Evolutionary conservation across 169 alveolate species (phyloP), one percentile per base, ranked within the genome.

Genomic region (Plasmodium vinckei): DNA sequence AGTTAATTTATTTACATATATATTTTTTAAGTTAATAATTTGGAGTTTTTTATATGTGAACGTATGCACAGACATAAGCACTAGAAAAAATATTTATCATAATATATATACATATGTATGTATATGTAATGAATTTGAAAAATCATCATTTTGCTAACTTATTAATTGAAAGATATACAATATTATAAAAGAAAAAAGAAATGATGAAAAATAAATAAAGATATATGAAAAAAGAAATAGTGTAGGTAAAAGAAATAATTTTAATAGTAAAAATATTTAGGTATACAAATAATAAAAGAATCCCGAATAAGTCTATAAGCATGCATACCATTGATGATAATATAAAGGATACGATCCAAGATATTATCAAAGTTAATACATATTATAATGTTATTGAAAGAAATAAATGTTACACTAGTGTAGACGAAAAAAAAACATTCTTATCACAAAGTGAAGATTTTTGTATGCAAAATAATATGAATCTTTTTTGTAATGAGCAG

Each of bases 151-250:
- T 44, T 61, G 53, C 73, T 12, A 73, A 73, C 60, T 73, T 73
- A 73, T 73, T 75, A 60, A 73, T 73, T 61, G 73, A 73, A 73
- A 73, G 68, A 73, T 73, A 73, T 54, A 54, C 46, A 65, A 73
- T 54, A 65, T 61, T 73, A 60, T 9, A n/a, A 54, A 42, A 33
- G 25, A 60, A 73, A 61, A 73, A 61, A 63, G 47, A 73, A 60
- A 73, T 23, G 51, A 46, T 19, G 49, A 46, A 59, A 42, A 57
- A 46, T 19, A 54, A 13, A 46, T 61, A 17, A 47, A 17, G 19
- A 53, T 13, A 60, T 47, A 47, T 61, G 63, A 61, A 23, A 73
- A 73, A 73, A 73, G 49, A 15, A 46, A 56, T 23, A 13, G 77
- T 42, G 2, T 17, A 25, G 54, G 54, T 23, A 71, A 71, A 71